These are phyloP conservation scores for Rostrohypoxylon terebratum DNA, from an alignment of 495 filamentous ascomycete genomes.

Conservation along the genomic window DNA sequence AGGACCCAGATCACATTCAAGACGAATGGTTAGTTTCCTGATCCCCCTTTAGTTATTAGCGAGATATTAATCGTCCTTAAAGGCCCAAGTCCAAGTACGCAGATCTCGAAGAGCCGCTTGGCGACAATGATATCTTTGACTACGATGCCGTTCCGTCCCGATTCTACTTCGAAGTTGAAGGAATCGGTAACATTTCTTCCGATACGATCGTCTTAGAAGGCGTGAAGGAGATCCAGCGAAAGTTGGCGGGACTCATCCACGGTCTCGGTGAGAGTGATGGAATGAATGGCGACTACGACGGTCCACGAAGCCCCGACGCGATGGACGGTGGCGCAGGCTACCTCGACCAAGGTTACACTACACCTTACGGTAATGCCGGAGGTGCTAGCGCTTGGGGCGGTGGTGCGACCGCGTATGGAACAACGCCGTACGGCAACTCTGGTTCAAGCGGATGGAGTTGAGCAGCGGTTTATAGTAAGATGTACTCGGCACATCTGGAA, in stretches of 20 bases:
- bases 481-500: neutral
- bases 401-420: slow-evolving; percentile 71
- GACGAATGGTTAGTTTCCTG: slow-evolving; percentile 83
- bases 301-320: slow-evolving; percentile 69
- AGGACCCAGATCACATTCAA: slow-evolving; percentile 81
- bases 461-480: neutral
- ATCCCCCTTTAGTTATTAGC: neutral
- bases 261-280: slow-evolving; percentile 70
- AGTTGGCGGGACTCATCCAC: slow-evolving; percentile 86
- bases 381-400: slow-evolving; percentile 74
- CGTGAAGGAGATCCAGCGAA: slow-evolving; percentile 88
- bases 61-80: slow-evolving; percentile 24
- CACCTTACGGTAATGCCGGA: slow-evolving; percentile 74
- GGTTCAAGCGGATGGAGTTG: slow-evolving; percentile 45
- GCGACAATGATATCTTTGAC: slow-evolving; percentile 87
- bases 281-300: slow-evolving; percentile 67
- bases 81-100: slow-evolving; percentile 91
- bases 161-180: slow-evolving; percentile 95
- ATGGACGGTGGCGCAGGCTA: slow-evolving; percentile 66
- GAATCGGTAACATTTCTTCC: slow-evolving; percentile 85
- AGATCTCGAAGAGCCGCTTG: slow-evolving; percentile 83
- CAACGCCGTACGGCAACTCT: slow-evolving; percentile 69
- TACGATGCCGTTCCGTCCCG: slow-evolving; percentile 84
- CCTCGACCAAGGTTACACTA: slow-evolving; percentile 77
- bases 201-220: slow-evolving; percentile 88